Conservation (phyloP, 2,329 filamentous ascomycete genomes). For the Aspergillus quadricinctus region DNA sequence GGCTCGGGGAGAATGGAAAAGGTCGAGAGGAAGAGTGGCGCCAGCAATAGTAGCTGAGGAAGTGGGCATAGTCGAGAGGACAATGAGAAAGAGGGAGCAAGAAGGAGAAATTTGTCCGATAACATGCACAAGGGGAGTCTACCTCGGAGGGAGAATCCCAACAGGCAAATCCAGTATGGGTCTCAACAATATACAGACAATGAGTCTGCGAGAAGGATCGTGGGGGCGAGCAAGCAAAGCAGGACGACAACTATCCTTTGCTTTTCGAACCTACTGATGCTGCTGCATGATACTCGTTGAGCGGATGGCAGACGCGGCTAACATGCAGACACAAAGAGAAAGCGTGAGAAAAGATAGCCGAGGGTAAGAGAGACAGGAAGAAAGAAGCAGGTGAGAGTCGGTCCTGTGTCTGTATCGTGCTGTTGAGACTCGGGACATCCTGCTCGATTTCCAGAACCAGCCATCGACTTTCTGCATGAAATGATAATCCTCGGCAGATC, state of each 20-base stretch:
- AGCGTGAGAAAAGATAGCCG: not conserved
- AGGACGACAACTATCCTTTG: not conserved
- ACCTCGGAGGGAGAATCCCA: not conserved
- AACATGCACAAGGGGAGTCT: not conserved
- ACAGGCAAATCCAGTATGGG: not conserved
- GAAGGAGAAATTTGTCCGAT: not conserved
- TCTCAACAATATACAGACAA: not conserved
- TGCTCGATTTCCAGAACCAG: not conserved
- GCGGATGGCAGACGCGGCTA: not conserved
- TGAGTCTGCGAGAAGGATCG: not conserved
- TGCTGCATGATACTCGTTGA: not conserved
- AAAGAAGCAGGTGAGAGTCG: not conserved
- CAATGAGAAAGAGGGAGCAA: not conserved
- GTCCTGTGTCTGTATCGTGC: not conserved
- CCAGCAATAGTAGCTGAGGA: not conserved
- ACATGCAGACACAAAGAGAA: not conserved
- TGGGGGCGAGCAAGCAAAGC: not conserved
- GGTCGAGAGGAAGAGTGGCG: not conserved
- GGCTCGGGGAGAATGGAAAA: not conserved
- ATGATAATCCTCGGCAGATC: not conserved
- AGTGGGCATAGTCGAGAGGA: not conserved
- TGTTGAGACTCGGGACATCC: not conserved
- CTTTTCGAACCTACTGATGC: not conserved
- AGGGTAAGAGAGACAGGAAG: not conserved
- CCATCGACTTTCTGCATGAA: not conserved